Base-by-base conservation (phyloP, 495 filamentous ascomycete genomes). In the Annulohypoxylon nitens region DNA sequence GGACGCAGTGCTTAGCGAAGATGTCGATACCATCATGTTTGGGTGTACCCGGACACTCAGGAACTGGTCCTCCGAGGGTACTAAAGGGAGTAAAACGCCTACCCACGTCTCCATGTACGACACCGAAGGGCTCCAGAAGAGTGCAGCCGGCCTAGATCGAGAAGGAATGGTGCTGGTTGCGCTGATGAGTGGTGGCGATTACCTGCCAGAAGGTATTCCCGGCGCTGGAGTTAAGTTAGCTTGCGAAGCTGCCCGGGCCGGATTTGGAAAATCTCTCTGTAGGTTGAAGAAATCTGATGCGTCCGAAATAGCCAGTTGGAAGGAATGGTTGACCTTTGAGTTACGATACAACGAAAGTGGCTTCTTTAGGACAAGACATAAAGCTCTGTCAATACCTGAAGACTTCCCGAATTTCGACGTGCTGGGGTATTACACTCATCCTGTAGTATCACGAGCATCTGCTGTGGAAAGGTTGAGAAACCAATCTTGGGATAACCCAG, bases 21-120 rank as follows among this genome's bases (percentile, higher is more conserved):
- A 99, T 84, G 94, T 98, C 41, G 97, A 99, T 79, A 94, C 97
- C 2, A 86, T 99, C 74, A 98, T 99, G 97, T 99, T 98, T 78
- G 97, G 97, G 2, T 94, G 93, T 53, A 88, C 86, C 0, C 78
- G 87, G 53, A 96, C 90, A 0, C 81, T 98, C 34, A 88, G 93
- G 67, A 95, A 94, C 74, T 99, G 94, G 89, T 92, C 92, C 0
- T 87, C 90, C 20, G 93, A 97, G 79, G 86, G 83, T 18, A 82
- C 84, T 1, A 89, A 82, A 74, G 83, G 86, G 1, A 86, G 83
- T 64, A 89, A 90, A 64, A 87, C 86, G 2, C 92, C 94, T 4
- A 98, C 97, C 1, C 96, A 98, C 80, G 92, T 98, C 51, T 92
- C 91, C 16, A 81, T 95, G 43, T 96, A 97, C 72, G 85, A 92